Percentiles rank a stretch among this genome's conserved stretches.
phyloP scores from a whole-genome alignment of 192 early-diverging fungal species.

The Coemansia javaensis region DNA sequence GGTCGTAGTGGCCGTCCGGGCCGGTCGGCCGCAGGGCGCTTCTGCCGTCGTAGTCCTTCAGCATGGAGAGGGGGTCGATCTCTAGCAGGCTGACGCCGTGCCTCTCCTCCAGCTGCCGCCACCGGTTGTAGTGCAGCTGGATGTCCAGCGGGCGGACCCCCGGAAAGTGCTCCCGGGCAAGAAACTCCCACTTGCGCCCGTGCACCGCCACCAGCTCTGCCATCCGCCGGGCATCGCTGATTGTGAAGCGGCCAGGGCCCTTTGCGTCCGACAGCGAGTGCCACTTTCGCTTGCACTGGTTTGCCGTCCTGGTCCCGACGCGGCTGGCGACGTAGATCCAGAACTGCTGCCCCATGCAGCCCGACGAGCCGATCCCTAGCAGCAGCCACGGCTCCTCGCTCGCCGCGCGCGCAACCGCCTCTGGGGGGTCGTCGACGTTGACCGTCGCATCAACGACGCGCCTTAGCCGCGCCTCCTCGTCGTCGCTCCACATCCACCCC shows the following conservation, averaged over 20 bases:
- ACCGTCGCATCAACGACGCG: slow-evolving; percentile 4
- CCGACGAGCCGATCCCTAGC: not conserved
- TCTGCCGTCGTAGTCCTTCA: slow-evolving; percentile 18
- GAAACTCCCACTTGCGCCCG: slow-evolving; percentile 18
- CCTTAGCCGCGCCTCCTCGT: slow-evolving; percentile 9
- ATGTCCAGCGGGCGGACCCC: slow-evolving; percentile 1
- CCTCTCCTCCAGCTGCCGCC: slow-evolving; percentile 14
- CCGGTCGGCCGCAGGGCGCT: slow-evolving; percentile 34
- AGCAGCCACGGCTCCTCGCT: slow-evolving; percentile 38
- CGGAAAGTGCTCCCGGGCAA: slow-evolving; percentile 16
- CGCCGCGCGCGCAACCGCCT: not conserved
- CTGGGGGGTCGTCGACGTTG: not conserved
- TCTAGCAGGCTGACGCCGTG: slow-evolving; percentile 10
- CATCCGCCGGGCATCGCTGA: slow-evolving; percentile 9
- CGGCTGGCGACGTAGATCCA: slow-evolving; percentile 30
- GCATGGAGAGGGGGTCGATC: slow-evolving; percentile 28
- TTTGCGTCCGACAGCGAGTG: not conserved
- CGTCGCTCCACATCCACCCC: slow-evolving; percentile 23
- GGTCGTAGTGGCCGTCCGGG: slow-evolving; percentile 22
- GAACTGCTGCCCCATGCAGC: slow-evolving; percentile 1
- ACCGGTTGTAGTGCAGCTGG: slow-evolving; percentile 3
- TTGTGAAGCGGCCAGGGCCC: not conserved
- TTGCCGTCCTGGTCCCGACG: slow-evolving; percentile 29
- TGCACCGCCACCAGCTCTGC: slow-evolving; percentile 13
- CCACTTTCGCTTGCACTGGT: slow-evolving; percentile 33